Percentiles rank a stretch among this genome's conserved stretches.
Conservation (phyloP, 768 basidiomycete genomes). For the Baorangia bicolor region DNA sequence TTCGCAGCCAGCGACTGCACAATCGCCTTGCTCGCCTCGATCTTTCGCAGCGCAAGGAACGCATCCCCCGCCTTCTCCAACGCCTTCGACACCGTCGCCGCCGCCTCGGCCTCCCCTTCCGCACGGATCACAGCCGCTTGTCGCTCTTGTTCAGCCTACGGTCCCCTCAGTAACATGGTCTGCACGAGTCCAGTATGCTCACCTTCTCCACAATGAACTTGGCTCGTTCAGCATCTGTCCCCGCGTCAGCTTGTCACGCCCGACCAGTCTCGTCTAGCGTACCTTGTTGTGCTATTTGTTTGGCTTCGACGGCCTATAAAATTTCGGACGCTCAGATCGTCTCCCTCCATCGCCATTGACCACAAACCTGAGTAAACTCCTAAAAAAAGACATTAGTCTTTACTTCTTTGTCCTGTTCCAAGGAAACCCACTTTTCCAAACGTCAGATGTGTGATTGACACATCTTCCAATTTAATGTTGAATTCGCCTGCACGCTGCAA, state of each 20-base stretch:
- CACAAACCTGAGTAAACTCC: slow-evolving; percentile 78
- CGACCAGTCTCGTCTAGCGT: slow-evolving; percentile 11
- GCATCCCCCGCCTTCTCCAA: slow-evolving; percentile 94
- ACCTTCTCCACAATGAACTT: slow-evolving; percentile 99
- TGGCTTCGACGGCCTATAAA: slow-evolving; percentile 90
- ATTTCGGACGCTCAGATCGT: neutral
- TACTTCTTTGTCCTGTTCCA: neutral
- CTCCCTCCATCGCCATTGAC: neutral
- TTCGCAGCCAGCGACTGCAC: slow-evolving; percentile 78
- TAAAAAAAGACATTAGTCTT: slow-evolving; percentile 29
- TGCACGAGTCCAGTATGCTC: slow-evolving; percentile 10
- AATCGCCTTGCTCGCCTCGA: slow-evolving; percentile 98
- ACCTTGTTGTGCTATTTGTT: slow-evolving; percentile 99
- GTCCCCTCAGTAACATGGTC: slow-evolving; percentile 19
- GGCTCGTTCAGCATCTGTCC: slow-evolving; percentile 91
- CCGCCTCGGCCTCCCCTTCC: slow-evolving; percentile 98
- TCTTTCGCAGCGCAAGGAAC: slow-evolving; percentile 91
- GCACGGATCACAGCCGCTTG: slow-evolving; percentile 98
- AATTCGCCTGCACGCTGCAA: slow-evolving; percentile 94
- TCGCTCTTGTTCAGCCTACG: slow-evolving; percentile 95
- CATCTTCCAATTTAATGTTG: slow-evolving; percentile 93
- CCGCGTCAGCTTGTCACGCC: slow-evolving; percentile 14
- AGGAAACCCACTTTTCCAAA: slow-evolving; percentile 69
- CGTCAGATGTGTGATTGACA: slow-evolving; percentile 90
- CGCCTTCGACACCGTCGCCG: slow-evolving; percentile 86